These are phyloP conservation scores for Penicillium sp. DNA, from an alignment of 2,329 filamentous ascomycete genomes.

Conservation along the genomic window DNA sequence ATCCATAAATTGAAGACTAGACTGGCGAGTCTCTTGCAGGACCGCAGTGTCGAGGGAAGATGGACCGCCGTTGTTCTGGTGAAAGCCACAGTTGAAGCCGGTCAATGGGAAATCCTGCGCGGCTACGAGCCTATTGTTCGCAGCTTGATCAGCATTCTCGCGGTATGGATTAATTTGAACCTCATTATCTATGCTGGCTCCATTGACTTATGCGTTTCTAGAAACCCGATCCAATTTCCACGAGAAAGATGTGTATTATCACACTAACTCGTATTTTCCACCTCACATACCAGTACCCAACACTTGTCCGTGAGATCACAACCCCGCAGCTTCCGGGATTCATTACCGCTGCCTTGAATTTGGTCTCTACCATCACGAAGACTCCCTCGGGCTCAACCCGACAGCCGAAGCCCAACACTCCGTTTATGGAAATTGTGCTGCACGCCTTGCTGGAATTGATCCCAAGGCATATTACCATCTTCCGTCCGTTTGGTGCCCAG, in stretches of 20 bases:
- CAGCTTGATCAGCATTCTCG: slow-evolving; percentile 70
- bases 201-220: slow-evolving; percentile 35
- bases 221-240: slow-evolving; percentile 73
- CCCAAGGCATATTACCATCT: slow-evolving; percentile 77
- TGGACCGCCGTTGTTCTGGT: slow-evolving; percentile 75
- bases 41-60: slow-evolving; percentile 69
- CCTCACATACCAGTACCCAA: slow-evolving; percentile 77
- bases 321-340: slow-evolving; percentile 77
- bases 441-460: slow-evolving; percentile 70
- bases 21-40: slow-evolving; percentile 73
- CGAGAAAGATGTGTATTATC: slow-evolving; percentile 74
- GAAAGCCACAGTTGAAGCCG: slow-evolving; percentile 77
- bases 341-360: slow-evolving; percentile 68
- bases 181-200: not conserved
- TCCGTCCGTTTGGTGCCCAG: slow-evolving; percentile 71
- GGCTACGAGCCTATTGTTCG: slow-evolving; percentile 72
- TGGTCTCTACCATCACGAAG: slow-evolving; percentile 51
- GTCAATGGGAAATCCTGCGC: slow-evolving; percentile 78
- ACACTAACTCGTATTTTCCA: slow-evolving; percentile 80
- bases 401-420: slow-evolving; percentile 41
- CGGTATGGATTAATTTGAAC: slow-evolving; percentile 48
- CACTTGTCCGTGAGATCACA: slow-evolving; percentile 80
- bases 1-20: slow-evolving; percentile 80
- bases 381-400: slow-evolving; percentile 34
- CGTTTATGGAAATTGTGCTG: slow-evolving; percentile 65